A percentile compares a stretch with the other conserved stretches of the same genome.
These are phyloP conservation scores for Wallacemonas sp. DNA, from an alignment of 208 protist species.

Conservation along the genomic window DNA sequence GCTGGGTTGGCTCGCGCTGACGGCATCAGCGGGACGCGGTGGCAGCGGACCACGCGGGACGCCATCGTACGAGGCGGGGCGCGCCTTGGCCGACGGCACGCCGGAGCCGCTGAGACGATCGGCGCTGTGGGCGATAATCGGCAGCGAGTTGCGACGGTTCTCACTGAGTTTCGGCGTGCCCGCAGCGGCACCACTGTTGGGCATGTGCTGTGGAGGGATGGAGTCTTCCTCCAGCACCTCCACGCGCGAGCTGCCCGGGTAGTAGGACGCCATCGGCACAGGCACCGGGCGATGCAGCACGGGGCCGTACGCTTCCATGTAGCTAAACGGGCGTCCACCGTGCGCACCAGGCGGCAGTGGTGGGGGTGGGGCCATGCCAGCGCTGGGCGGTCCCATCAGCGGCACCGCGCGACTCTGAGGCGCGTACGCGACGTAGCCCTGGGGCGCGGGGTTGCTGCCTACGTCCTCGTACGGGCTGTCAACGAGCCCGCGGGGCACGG, in stretches of 20 bases:
- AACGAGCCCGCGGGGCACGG: not conserved
- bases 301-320: slow-evolving; percentile 6
- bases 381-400: slow-evolving; percentile 6
- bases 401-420: not conserved
- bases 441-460: not conserved
- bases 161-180: not conserved
- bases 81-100: not conserved
- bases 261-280: not conserved
- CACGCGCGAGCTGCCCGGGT: slow-evolving; percentile 8
- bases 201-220: not conserved
- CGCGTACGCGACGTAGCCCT: not conserved
- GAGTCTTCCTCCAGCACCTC: slow-evolving; percentile 11
- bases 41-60: too few relatives aligned
- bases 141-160: not conserved
- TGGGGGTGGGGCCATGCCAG: not conserved
- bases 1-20: not conserved
- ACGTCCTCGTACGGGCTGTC: slow-evolving; percentile 17
- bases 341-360: not conserved
- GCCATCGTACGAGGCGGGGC: slow-evolving; percentile 13
- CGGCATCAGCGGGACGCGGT: too few relatives aligned
- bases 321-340: not conserved
- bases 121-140: slow-evolving; percentile 1
- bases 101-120: not conserved
- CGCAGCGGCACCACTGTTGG: not conserved
- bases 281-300: not conserved